Conservation (phyloP, 2,329 filamentous ascomycete genomes). For the Colletotrichum plurivorum region DNA sequence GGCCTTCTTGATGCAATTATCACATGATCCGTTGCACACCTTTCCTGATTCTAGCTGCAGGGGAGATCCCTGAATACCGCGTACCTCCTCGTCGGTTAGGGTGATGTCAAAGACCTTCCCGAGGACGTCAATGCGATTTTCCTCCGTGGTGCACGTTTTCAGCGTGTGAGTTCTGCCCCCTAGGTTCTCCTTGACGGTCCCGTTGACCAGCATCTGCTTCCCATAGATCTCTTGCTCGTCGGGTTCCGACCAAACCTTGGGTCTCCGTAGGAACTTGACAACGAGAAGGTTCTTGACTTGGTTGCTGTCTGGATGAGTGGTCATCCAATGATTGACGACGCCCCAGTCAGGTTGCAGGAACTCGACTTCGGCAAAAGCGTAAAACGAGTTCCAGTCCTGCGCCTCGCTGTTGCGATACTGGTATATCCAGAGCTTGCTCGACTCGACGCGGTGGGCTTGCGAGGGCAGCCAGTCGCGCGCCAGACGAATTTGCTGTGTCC, state of each 20-base stretch:
- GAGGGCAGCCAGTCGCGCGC: conserved; percentile 63
- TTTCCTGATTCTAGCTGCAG: background rate
- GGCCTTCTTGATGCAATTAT: background rate
- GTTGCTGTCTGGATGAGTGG: conserved; percentile 61
- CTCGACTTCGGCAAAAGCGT: conserved; percentile 77
- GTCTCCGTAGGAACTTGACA: conserved; percentile 65
- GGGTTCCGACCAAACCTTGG: conserved; percentile 52
- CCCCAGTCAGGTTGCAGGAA: conserved; percentile 74
- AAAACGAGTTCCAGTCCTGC: conserved; percentile 70
- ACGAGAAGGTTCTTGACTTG: conserved; percentile 69
- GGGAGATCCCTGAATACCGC: conserved; percentile 2
- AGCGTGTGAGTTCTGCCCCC: conserved; percentile 64
- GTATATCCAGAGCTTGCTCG: conserved; percentile 73
- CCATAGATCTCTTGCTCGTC: conserved; percentile 61
- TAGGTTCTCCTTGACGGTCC: conserved; percentile 67
- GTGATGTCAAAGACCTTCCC: conserved; percentile 49
- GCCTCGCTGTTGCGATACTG: conserved; percentile 66
- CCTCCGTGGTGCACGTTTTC: conserved; percentile 62
- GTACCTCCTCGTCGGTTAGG: background rate
- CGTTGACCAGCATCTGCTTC: conserved; percentile 66
- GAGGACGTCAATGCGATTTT: conserved; percentile 66
- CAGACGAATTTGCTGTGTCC: conserved; percentile 69
- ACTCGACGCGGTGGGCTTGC: conserved; percentile 55
- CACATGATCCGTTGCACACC: background rate
- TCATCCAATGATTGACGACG: conserved; percentile 71